A percentile compares a stretch with the other conserved stretches of the same genome.
phyloP scores from a whole-genome alignment of 2,329 filamentous ascomycete species.

The Fusarium sp. region DNA sequence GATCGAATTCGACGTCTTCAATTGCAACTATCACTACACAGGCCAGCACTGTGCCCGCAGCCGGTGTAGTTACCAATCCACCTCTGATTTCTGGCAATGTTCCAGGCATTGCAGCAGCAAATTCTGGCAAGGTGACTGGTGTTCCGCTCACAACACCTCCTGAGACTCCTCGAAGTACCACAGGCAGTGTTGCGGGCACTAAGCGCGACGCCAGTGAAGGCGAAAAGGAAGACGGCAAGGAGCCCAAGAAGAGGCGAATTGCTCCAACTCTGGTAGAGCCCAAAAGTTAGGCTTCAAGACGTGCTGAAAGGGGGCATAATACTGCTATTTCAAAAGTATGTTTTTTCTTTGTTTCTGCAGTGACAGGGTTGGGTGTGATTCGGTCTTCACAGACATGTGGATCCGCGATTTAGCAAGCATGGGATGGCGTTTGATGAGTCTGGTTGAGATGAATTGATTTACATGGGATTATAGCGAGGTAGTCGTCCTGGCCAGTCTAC shows the following conservation, averaged over 20 bases:
- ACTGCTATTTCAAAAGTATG: constrained; percentile 22
- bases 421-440: constrained; percentile 44
- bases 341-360: constrained; percentile 21
- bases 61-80: constrained; percentile 76
- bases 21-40: constrained; percentile 80
- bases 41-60: constrained; percentile 56
- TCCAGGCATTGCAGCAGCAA: constrained; percentile 78
- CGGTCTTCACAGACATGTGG: constrained; percentile 17
- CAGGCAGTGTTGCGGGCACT: constrained; percentile 51
- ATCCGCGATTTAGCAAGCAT: constrained; percentile 42
- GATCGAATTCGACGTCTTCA: constrained; percentile 88
- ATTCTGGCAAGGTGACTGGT: constrained; percentile 69
- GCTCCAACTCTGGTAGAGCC: constrained; percentile 70
- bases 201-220: constrained; percentile 68
- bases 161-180: constrained; percentile 74
- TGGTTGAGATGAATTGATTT: constrained; percentile 22
- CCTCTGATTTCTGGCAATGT: constrained; percentile 81
- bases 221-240: constrained; percentile 62
- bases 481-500: constrained; percentile 6
- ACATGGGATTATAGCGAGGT: background rate
- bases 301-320: background rate
- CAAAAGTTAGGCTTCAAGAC: constrained; percentile 25
- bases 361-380: constrained; percentile 8
- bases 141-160: constrained; percentile 89
- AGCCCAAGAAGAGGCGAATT: constrained; percentile 75